Conservation (phyloP, 1,284 basidiomycete genomes). For the Trichosporon sp. region DNA sequence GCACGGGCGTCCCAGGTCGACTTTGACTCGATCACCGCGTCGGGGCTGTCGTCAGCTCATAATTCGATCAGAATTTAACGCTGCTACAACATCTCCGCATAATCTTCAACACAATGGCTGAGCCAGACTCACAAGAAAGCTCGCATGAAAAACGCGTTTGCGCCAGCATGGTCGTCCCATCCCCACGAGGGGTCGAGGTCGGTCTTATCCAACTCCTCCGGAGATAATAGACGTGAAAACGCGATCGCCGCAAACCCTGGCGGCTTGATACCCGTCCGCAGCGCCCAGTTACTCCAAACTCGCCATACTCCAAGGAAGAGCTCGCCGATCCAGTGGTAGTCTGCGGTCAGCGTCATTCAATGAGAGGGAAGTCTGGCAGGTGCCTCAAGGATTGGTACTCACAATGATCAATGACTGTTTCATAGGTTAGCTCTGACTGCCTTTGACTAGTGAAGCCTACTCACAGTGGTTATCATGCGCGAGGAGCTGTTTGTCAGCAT, state of each 20-base stretch:
- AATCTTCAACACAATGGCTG: neutral
- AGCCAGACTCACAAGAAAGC: slow-evolving; percentile 29
- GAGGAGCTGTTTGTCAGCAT: slow-evolving; percentile 19
- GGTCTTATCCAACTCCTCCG: slow-evolving; percentile 10
- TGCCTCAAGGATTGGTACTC: too few species aligned
- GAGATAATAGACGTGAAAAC: slow-evolving; percentile 18
- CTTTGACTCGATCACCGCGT: slow-evolving; percentile 17
- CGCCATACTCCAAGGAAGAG: slow-evolving; percentile 35
- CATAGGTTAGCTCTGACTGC: neutral
- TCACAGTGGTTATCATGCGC: slow-evolving; percentile 21
- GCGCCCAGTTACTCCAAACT: slow-evolving; percentile 23
- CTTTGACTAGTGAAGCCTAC: neutral
- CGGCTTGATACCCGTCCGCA: slow-evolving; percentile 13
- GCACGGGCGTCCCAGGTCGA: slow-evolving; percentile 21
- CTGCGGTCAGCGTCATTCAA: slow-evolving; percentile 13
- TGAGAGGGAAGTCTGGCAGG: too few species aligned
- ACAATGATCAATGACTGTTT: slow-evolving; percentile 28
- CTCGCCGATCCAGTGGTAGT: slow-evolving; percentile 39
- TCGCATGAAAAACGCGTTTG: slow-evolving; percentile 30
- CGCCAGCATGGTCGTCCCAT: slow-evolving; percentile 32
- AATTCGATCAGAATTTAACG: too few species aligned
- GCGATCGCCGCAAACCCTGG: slow-evolving; percentile 25
- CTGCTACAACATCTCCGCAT: too few species aligned
- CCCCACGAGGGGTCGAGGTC: slow-evolving; percentile 7
- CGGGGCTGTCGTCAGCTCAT: slow-evolving; percentile 17